Base-by-base conservation (phyloP, 2,329 filamentous ascomycete species). In the Cercospora janseana region DNA sequence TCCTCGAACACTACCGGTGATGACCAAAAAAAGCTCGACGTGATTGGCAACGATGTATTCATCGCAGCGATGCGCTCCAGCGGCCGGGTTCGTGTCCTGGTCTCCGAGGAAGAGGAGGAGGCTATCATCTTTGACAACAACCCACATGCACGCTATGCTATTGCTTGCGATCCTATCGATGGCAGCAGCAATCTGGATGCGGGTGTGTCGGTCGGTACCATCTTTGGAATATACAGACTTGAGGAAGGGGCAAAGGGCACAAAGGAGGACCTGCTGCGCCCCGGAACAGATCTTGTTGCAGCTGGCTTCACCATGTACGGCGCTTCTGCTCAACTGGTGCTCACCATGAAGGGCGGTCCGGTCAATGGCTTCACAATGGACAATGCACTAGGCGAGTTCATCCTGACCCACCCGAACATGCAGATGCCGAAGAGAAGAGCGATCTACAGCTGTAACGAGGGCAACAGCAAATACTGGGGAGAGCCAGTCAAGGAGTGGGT, bases 251-350 rank as follows among this genome's bases (percentile, higher is more conserved):
- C 86, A 10, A 78, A 75, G 52, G 87, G 87, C 58, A 85, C 80
- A 52, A 85, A 87, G 62, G 89, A 94, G 66, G 91, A 97, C 69
- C 81, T 98, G 54, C 80, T 97, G 53, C 85, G 84, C 71, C 87
- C 93, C 1, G 93, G 93, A 49, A 92, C 87, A 1, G 91, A 96
- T 72, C 82, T 97, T 60, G 81, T 97, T 15, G 92, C 93, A 27
- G 85, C 88, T 16, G 93, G 93, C n/a, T 98, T 98, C 80, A 98
- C 93, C 72, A 98, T 98, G 93, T 98, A 98, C 74, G 93, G 93
- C 67, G 93, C 93, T 61, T 96, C 91, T 3, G 85, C 93, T 3
- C 92, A 97, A 76, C 80, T 98, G 37, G 93, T 98, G 65, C 87
- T 98, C 68, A 98, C 93, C 61, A 96, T 97, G 90, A 88, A 86